A percentile compares a stretch with the other conserved stretches of the same genome.
These are phyloP conservation scores for Ophiostoma fasciatum DNA, from an alignment of 2,329 filamentous ascomycete species.

Conservation along the genomic window DNA sequence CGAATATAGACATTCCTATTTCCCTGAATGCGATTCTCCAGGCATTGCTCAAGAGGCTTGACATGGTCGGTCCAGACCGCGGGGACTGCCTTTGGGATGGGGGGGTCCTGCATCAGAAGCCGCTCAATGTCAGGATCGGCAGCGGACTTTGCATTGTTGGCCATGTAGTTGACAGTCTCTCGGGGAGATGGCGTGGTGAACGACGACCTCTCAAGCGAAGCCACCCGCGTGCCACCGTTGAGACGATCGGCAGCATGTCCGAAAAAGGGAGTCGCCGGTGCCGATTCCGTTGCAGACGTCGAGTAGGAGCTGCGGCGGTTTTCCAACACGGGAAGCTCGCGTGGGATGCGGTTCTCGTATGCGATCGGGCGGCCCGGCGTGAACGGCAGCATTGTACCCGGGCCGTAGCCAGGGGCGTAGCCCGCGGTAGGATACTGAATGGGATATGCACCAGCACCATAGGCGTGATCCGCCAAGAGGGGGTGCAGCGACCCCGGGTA, in stretches of 20 bases:
- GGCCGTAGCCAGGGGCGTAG: slow-evolving; percentile 13
- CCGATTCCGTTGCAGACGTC: slow-evolving; percentile 43
- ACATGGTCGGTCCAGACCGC: slow-evolving; percentile 76
- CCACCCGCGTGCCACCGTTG: slow-evolving; percentile 38
- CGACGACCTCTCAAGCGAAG: slow-evolving; percentile 43
- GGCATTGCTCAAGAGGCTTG: slow-evolving; percentile 83
- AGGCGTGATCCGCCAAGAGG: slow-evolving; percentile 14
- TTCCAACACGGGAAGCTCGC: slow-evolving; percentile 46
- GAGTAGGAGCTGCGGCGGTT: slow-evolving; percentile 55
- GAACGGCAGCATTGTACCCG: slow-evolving; percentile 27
- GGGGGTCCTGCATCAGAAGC: slow-evolving; percentile 59
- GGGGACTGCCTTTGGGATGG: slow-evolving; percentile 77
- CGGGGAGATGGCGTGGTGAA: slow-evolving; percentile 55
- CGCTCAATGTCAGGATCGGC: slow-evolving; percentile 43
- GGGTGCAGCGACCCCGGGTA: slow-evolving; percentile 14
- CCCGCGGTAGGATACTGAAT: slow-evolving; percentile 9
- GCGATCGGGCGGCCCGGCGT: slow-evolving; percentile 34
- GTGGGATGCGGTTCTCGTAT: slow-evolving; percentile 29
- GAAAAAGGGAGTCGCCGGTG: slow-evolving; percentile 51
- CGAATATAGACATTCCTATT: slow-evolving; percentile 98
- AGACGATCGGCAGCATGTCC: slow-evolving; percentile 43
- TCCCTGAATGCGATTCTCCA: slow-evolving; percentile 80
- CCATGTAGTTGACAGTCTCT: slow-evolving; percentile 29
- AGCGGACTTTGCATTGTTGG: slow-evolving; percentile 23
- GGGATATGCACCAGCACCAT: slow-evolving; percentile 15